Evolutionary conservation across 495 filamentous ascomycete species (phyloP).

Genomic region (Hypoxylon subgilvum): DNA sequence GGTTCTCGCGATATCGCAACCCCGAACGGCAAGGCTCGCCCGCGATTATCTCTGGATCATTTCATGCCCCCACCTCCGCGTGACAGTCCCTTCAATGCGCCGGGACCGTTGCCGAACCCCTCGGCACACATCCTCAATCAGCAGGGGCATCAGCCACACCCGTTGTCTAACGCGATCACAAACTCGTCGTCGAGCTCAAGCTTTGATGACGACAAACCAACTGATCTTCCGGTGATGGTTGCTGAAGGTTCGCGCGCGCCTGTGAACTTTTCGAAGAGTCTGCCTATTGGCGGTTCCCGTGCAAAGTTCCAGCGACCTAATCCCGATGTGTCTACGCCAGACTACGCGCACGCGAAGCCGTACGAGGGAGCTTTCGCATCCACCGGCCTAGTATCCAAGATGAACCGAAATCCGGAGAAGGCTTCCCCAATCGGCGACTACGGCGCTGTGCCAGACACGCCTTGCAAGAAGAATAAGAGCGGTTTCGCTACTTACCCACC

Average conservation of each 20-base stretch:
- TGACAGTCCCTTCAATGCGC: constrained; percentile 67
- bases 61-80: constrained; percentile 65
- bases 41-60: constrained; percentile 78
- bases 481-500: constrained; percentile 68
- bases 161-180: constrained; percentile 81
- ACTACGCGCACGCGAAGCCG: constrained; percentile 83
- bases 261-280: constrained; percentile 78
- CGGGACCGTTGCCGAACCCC: constrained; percentile 59
- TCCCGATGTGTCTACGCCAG: constrained; percentile 73
- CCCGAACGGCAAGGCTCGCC: constrained; percentile 58
- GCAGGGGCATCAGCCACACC: constrained; percentile 69
- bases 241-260: constrained; percentile 51
- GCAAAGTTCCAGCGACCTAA: constrained; percentile 19
- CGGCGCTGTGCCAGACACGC: constrained; percentile 82
- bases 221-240: constrained; percentile 65
- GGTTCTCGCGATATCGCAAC: constrained; percentile 55
- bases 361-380: constrained; percentile 88
- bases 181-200: constrained; percentile 78
- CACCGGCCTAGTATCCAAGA: constrained; percentile 91
- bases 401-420: constrained; percentile 63
- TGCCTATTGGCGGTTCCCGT: constrained; percentile 60
- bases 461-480: constrained; percentile 82
- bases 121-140: constrained; percentile 58
- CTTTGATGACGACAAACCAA: constrained; percentile 75
- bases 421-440: constrained; percentile 17